Conservation (phyloP, 352 stramenopile genomes). For the Nannochloropsis limnetica region DNA sequence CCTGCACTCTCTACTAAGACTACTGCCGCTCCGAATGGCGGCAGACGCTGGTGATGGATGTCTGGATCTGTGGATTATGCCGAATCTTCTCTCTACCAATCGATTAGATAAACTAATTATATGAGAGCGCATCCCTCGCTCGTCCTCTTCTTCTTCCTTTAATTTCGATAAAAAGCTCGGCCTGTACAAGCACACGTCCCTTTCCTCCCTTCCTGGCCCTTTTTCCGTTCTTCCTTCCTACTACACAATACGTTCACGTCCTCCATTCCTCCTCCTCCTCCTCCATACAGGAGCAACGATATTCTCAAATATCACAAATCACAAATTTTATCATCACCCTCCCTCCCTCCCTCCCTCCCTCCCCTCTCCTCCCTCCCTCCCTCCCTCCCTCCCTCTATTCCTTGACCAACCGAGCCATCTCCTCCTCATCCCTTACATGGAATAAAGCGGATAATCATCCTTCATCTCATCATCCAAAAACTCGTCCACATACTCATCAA, state of each 20-base stretch:
- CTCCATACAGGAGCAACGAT: not conserved
- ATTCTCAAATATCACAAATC: not conserved
- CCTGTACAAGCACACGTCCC: not conserved
- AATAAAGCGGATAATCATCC: constrained; percentile 22
- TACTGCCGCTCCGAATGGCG: not conserved
- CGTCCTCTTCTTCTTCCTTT: not conserved
- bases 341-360: not conserved
- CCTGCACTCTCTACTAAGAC: not conserved
- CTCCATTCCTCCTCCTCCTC: not conserved
- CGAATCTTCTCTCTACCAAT: not conserved
- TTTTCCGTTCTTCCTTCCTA: not conserved
- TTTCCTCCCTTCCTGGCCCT: not conserved
- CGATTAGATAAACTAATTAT: not conserved
- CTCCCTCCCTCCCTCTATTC: not conserved
- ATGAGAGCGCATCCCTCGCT: not conserved
- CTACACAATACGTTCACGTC: not conserved
- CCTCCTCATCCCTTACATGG: not conserved
- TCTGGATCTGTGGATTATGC: too few species aligned
- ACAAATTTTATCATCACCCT: not conserved
- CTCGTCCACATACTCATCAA: constrained; percentile 24
- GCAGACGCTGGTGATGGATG: too few species aligned
- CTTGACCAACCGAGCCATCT: too few species aligned
- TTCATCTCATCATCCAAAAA: constrained; percentile 35
- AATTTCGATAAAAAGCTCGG: not conserved
- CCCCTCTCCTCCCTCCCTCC: not conserved